A percentile compares a stretch with the other conserved stretches of the same genome.
Evolutionary conservation across 495 filamentous ascomycete genomes (phyloP).

Genomic region (Daldinia loculata): DNA sequence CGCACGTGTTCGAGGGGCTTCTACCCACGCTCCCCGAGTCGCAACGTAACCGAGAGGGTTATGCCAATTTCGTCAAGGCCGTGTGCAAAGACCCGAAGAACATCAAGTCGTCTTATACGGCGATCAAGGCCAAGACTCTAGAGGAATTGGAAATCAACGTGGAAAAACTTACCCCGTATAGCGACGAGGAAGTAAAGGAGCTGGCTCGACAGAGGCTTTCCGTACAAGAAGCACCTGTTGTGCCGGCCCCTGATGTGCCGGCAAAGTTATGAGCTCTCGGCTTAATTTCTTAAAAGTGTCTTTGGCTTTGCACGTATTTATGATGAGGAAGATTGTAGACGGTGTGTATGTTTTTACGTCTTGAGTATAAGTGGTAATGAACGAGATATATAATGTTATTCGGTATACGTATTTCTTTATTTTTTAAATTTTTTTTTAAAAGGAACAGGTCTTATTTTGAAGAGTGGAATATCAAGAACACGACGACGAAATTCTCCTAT

Average conservation of each 20-base stretch:
- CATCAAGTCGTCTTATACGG: constrained; percentile 58
- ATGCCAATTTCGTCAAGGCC: constrained; percentile 64
- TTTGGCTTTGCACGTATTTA: background rate
- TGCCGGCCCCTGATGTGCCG: constrained; percentile 43
- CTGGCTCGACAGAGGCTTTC: constrained; percentile 55
- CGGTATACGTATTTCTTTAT: background rate
- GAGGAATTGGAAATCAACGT: constrained; percentile 62
- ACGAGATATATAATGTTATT: background rate
- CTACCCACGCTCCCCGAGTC: constrained; percentile 61
- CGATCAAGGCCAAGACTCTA: constrained; percentile 64
- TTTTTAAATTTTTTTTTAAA: no score
- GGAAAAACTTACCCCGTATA: constrained; percentile 56
- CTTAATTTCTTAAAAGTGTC: background rate
- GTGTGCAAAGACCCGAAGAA: constrained; percentile 52
- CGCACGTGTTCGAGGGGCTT: constrained; percentile 80
- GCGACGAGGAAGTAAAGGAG: constrained; percentile 64
- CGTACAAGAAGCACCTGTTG: constrained; percentile 50
- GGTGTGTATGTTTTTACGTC: background rate
- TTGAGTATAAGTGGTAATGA: background rate
- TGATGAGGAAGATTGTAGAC: background rate
- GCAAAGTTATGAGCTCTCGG: constrained; percentile 59
- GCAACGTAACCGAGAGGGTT: constrained; percentile 62
- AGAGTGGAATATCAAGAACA: background rate
- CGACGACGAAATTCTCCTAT: background rate
- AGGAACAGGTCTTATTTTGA: background rate